These are phyloP conservation scores for Ilex paraguariensis DNA, from an alignment of 305 asterid genomes.

Conservation along the genomic window DNA sequence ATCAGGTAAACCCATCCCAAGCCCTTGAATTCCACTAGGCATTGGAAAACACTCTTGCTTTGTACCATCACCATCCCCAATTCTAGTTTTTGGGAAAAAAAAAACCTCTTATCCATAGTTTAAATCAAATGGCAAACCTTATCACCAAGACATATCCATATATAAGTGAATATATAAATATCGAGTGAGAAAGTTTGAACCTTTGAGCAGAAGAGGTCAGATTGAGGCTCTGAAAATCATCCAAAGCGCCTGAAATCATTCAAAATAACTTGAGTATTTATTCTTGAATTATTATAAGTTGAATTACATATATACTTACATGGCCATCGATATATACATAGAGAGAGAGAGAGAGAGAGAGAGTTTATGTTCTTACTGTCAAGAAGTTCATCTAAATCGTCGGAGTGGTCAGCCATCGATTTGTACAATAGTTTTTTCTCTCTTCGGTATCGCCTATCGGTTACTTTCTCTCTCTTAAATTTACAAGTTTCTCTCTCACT, in stretches of 20 bases:
- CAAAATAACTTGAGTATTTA: no score
- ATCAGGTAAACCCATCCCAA: slow-evolving; percentile 95
- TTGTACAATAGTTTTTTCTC: background rate
- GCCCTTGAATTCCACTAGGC: slow-evolving; percentile 62
- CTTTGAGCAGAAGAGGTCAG: slow-evolving; percentile 71
- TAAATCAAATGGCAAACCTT: background rate
- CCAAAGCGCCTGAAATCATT: slow-evolving; percentile 82
- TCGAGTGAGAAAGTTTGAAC: slow-evolving; percentile 26
- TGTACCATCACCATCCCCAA: slow-evolving; percentile 33
- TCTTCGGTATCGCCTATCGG: background rate
- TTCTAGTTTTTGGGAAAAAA: slow-evolving; percentile 19
- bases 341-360: background rate
- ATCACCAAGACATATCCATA: background rate
- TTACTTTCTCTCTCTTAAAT: background rate
- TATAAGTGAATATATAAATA: background rate
- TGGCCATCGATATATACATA: no score
- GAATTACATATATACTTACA: no score
- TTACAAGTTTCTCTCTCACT: no score
- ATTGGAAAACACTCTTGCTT: slow-evolving; percentile 39
- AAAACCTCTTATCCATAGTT: background rate
- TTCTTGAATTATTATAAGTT: no score
- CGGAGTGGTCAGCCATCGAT: slow-evolving; percentile 69
- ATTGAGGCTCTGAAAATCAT: slow-evolving; percentile 93
- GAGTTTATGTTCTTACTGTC: slow-evolving; percentile 56
- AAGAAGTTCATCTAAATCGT: slow-evolving; percentile 88